phyloP scores from a whole-genome alignment of 1,139 yeast species.

The Scheffersomyces parashehatae region DNA sequence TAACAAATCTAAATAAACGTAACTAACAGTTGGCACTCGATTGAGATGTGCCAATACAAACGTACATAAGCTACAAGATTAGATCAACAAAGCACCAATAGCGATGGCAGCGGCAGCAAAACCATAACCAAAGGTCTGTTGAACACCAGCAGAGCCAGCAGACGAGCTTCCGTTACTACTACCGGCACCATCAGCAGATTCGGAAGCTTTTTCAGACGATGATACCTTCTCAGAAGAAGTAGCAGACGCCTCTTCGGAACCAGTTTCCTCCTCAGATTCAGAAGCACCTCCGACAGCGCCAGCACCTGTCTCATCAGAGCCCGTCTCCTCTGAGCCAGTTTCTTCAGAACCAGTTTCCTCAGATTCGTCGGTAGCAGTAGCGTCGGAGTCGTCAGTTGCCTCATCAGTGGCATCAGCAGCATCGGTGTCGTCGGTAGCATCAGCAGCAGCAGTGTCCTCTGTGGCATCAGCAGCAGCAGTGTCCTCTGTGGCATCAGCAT shows the following conservation, averaged over 20 bases:
- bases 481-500: constrained; percentile 19
- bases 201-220: constrained; percentile 4
- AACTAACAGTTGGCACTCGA: too few species aligned
- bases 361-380: constrained; percentile 4
- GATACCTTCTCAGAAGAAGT: constrained; percentile 8
- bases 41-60: background rate
- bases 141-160: constrained; percentile 8
- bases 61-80: constrained; percentile 3
- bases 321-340: constrained; percentile 7
- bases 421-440: constrained; percentile 54
- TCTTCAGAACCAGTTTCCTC: constrained; percentile 7
- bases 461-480: constrained; percentile 23
- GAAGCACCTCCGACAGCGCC: constrained; percentile 4
- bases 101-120: constrained; percentile 24
- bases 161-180: constrained; percentile 1
- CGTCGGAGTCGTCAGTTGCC: constrained; percentile 42
- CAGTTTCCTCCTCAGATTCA: background rate
- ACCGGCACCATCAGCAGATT: constrained; percentile 9
- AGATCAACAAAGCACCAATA: constrained; percentile 27
- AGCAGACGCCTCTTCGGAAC: constrained; percentile 11
- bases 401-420: constrained; percentile 46
- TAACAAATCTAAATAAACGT: too few species aligned
- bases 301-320: constrained; percentile 8
- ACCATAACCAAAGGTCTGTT: constrained; percentile 16
- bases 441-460: constrained; percentile 33